Base-by-base conservation (phyloP, 108 stramenopile species). In the Chaetoceros tenuissimus region DNA sequence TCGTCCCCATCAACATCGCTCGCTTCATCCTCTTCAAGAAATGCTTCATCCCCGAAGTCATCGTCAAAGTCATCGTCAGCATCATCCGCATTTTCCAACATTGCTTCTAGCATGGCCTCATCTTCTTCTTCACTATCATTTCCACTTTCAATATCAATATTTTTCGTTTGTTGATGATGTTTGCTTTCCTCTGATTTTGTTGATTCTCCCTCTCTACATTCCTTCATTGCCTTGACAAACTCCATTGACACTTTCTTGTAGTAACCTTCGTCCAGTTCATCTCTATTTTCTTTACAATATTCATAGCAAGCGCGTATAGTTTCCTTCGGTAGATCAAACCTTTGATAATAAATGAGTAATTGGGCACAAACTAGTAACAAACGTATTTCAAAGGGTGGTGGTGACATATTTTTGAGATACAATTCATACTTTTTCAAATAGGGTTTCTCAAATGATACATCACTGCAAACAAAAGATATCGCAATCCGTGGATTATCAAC, bases 191-290 rank as follows among this genome's bases (percentile, higher is more conserved):
- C n/a, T 60, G 47, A 18, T 29, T 45, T 40, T 48, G 24, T 8
- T 24, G 48, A 20, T 45, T 49, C 10, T 23, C 26, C 54, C 24
- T 57, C 60, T 27, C 40, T 58, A 26, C 48, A 31, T 57, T 82
- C 86, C 64, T 78, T 71, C 75, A 88, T 81, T 7, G 86, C 86
- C 66, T 78, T 80, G 56, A 83, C 71, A 59, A 78, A 88, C 63
- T 88, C 86, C 25, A 79, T 57, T 58, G 62, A 72, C 1, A 88
- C 86, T 61, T 84, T 81, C 29, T 77, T 81, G 23, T 78, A 72
- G 56, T 84, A 88, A 2, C 54, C 27, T 31, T 76, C 72, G 62
- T 76, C 73, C 21, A 88, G 52, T 43, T 78, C 55, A n/a, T 75
- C 52, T 21, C 74, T 66, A 51, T 75, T 52, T 46, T 69, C 31